Percentiles rank a stretch among this genome's conserved stretches.
Evolutionary conservation across 2,329 filamentous ascomycete genomes (phyloP).

Genomic region (Tolypocladium cylindrosporum): DNA sequence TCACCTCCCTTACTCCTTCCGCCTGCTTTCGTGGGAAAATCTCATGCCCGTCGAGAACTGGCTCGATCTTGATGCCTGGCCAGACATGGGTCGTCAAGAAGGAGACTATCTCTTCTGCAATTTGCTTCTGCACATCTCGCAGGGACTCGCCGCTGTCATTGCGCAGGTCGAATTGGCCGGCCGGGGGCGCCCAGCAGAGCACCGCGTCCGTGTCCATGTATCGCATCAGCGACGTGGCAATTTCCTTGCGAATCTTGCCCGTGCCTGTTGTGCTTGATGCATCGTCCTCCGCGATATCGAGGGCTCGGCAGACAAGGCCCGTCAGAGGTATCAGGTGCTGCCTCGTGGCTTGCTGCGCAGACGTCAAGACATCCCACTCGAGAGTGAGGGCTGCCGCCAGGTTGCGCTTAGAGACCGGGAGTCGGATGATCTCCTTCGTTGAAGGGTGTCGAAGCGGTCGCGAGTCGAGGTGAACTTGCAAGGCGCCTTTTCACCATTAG

Average conservation of each 20-base stretch:
- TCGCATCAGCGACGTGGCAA: conserved; percentile 62
- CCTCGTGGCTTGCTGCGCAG: conserved; percentile 73
- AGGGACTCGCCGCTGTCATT: conserved; percentile 48
- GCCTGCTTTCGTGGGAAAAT: conserved; percentile 70
- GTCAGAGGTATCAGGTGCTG: conserved; percentile 87
- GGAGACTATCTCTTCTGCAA: conserved; percentile 59
- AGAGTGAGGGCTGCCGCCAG: conserved; percentile 79
- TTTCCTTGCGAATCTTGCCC: conserved; percentile 49
- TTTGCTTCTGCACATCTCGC: conserved; percentile 60
- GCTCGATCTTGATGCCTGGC: conserved; percentile 69
- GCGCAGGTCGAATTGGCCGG: conserved; percentile 34
- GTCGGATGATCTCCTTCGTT: conserved; percentile 58
- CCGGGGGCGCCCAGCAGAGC: conserved; percentile 70
- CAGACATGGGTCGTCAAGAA: conserved; percentile 67
- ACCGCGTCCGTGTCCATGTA: conserved; percentile 90
- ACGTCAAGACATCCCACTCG: conserved; percentile 84
- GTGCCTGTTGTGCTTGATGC: conserved; percentile 11
- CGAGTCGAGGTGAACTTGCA: conserved; percentile 63
- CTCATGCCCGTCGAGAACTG: conserved; percentile 68
- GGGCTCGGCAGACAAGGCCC: conserved; percentile 69
- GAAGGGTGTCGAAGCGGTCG: conserved; percentile 70
- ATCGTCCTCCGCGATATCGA: conserved; percentile 71
- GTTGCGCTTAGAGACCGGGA: conserved; percentile 68
- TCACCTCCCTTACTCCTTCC: conserved; percentile 63
- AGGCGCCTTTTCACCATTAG: conserved; percentile 22